phyloP scores from a whole-genome alignment of 768 basidiomycete species.

The Lyophyllum semitale region DNA sequence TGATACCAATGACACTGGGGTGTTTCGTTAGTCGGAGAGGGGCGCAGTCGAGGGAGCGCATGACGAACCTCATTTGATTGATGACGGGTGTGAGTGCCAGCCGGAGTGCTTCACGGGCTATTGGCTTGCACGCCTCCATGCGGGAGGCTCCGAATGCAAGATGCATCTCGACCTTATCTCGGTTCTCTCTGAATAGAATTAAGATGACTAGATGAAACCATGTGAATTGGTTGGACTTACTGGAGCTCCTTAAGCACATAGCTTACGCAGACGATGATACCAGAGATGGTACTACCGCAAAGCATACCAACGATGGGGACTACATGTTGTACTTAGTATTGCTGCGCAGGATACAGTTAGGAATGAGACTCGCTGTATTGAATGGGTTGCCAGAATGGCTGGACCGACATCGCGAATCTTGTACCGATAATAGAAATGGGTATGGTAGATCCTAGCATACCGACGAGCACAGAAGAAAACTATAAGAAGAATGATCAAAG shows the following conservation, averaged over 20 bases:
- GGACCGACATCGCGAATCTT: constrained; percentile 71
- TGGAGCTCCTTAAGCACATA: constrained; percentile 74
- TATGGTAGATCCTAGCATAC: constrained; percentile 75
- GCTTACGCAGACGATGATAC: constrained; percentile 69
- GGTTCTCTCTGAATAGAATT: constrained; percentile 59
- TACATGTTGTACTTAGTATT: constrained; percentile 23
- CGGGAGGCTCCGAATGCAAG: constrained; percentile 85
- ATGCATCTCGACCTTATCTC: constrained; percentile 83
- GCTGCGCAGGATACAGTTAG: not conserved
- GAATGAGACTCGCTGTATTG: constrained; percentile 62
- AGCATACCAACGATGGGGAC: constrained; percentile 89
- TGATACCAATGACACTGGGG: constrained; percentile 69
- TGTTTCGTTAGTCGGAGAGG: not conserved
- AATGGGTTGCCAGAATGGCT: constrained; percentile 83
- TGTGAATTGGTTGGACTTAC: constrained; percentile 39
- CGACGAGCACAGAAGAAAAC: constrained; percentile 66
- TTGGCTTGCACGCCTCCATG: constrained; percentile 80
- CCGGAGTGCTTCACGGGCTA: constrained; percentile 77
- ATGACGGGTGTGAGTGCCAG: constrained; percentile 80
- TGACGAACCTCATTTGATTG: constrained; percentile 81
- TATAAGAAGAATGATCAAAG: constrained; percentile 20
- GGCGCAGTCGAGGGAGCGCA: constrained; percentile 68
- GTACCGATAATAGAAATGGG: constrained; percentile 79
- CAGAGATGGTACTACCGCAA: constrained; percentile 76
- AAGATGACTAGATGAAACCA: not conserved